These are phyloP conservation scores for Cyclostephanos invisitatus DNA, from an alignment of 108 stramenopile genomes.

Conservation along the genomic window DNA sequence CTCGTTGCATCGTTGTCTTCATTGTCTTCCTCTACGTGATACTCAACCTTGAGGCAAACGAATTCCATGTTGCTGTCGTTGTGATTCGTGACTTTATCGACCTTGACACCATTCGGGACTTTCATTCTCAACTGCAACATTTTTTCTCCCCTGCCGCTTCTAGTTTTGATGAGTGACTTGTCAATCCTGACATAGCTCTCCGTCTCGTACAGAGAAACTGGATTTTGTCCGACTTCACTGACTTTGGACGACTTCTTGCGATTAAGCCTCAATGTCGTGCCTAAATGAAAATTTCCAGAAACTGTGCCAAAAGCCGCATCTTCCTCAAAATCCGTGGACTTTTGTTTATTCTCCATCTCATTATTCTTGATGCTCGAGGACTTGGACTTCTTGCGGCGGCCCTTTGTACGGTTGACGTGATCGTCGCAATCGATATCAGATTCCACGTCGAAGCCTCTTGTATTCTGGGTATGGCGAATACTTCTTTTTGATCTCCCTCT, in stretches of 20 bases:
- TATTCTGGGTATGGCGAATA: neutral
- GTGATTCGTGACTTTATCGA: neutral
- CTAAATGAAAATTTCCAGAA: neutral
- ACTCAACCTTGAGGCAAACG: neutral
- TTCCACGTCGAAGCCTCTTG: neutral
- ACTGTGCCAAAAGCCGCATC: neutral
- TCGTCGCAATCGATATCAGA: neutral
- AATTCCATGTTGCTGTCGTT: neutral
- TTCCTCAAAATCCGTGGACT: neutral
- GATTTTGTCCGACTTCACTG: neutral
- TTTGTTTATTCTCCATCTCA: neutral
- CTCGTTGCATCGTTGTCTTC: neutral
- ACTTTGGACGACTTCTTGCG: neutral
- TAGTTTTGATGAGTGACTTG: neutral
- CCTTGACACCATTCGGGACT: neutral
- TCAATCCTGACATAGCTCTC: neutral
- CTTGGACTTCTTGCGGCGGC: neutral
- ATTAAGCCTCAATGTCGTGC: neutral
- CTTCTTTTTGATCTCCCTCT: neutral
- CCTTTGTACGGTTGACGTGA: neutral
- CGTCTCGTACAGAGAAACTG: neutral
- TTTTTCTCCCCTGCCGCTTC: neutral
- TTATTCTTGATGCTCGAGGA: neutral
- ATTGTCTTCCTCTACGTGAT: neutral
- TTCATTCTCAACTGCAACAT: neutral